A percentile compares a stretch with the other conserved stretches of the same genome.
phyloP scores from a whole-genome alignment of 2,329 filamentous ascomycete genomes.

The Bipolaris bicolor region DNA sequence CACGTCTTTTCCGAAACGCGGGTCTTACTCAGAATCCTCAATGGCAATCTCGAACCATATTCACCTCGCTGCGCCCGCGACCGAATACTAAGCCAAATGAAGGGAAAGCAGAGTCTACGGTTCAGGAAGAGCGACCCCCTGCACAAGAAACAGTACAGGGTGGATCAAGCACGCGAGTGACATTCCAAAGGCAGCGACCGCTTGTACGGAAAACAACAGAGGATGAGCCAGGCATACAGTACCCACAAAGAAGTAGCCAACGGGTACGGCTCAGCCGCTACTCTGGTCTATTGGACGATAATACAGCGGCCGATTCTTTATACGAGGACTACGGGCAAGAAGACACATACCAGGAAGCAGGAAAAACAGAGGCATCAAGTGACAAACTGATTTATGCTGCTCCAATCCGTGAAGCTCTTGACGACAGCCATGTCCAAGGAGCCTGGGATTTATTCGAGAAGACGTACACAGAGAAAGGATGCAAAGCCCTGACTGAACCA shows the following conservation, averaged over 20 bases:
- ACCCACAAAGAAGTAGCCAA: neutral
- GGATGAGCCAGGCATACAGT: neutral
- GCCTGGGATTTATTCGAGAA: conserved; percentile 40
- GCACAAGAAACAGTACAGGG: neutral
- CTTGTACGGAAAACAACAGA: conserved; percentile 1
- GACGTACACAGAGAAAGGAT: conserved; percentile 38
- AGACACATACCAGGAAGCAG: neutral
- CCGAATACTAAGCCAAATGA: conserved; percentile 9
- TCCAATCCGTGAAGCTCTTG: neutral
- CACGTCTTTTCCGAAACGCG: conserved; percentile 26
- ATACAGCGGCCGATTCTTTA: neutral
- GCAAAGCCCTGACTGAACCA: conserved; percentile 35
- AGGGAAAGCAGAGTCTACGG: conserved; percentile 11
- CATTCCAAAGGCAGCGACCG: conserved; percentile 8
- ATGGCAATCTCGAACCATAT: conserved; percentile 43
- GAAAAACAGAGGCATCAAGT: neutral
- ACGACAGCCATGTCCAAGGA: conserved; percentile 6
- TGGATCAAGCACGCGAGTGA: neutral
- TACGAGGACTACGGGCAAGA: neutral
- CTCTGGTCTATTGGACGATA: conserved; percentile 19
- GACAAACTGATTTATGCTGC: neutral
- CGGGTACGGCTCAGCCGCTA: conserved; percentile 17
- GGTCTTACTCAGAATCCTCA: conserved; percentile 21
- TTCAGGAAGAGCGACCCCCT: conserved; percentile 9
- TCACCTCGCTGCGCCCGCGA: conserved; percentile 37